Evolutionary conservation across 106 monocot species (phyloP).

Genomic region (Allium fistulosum): DNA sequence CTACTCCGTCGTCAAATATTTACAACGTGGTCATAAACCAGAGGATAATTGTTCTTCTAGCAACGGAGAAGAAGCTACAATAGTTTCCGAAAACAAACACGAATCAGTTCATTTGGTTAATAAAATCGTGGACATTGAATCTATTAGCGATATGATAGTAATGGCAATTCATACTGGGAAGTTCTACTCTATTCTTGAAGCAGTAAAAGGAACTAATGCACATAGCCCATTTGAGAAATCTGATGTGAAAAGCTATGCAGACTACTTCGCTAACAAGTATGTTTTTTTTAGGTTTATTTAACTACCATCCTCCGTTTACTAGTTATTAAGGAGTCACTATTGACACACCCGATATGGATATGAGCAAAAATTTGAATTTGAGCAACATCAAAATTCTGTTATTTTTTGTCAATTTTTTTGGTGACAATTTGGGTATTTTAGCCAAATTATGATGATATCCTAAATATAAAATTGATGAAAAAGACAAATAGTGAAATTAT

Average conservation of each 20-base stretch:
- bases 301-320: too few relatives aligned
- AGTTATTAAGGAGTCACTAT: too few relatives aligned
- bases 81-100: background rate
- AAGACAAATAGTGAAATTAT: too few relatives aligned
- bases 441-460: too few relatives aligned
- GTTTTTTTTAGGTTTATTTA: conserved; percentile 3
- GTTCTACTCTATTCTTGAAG: conserved; percentile 58
- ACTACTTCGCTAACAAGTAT: conserved; percentile 74
- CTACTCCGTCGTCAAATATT: conserved; percentile 33
- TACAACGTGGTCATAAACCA: conserved; percentile 19
- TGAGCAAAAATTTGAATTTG: too few relatives aligned
- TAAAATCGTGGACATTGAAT: conserved; percentile 20
- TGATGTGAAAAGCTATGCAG: conserved; percentile 35
- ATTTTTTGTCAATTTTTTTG: too few relatives aligned
- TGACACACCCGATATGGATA: too few relatives aligned
- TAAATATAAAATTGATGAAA: too few relatives aligned
- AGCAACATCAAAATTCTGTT: too few relatives aligned
- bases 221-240: conserved; percentile 69
- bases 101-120: conserved; percentile 44
- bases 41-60: conserved; percentile 3
- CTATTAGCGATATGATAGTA: conserved; percentile 57
- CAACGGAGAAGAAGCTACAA: background rate
- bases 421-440: too few relatives aligned
- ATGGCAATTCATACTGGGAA: conserved; percentile 87
- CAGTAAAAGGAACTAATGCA: conserved; percentile 24